These are phyloP conservation scores for Neonectria punicea DNA, from an alignment of 2,329 filamentous ascomycete species.

Conservation along the genomic window DNA sequence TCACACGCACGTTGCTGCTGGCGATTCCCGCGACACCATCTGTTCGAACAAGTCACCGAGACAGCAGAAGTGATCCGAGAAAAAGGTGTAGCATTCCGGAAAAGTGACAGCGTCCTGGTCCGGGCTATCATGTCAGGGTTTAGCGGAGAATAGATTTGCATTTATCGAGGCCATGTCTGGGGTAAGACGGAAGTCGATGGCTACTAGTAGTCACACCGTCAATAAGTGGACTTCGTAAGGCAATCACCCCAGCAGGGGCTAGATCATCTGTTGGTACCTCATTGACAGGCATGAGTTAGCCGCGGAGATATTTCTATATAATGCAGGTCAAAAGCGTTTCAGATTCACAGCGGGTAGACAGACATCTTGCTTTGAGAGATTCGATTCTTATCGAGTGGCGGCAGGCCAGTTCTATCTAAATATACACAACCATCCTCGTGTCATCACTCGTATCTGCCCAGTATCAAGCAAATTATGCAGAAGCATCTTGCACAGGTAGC, in stretches of 20 bases:
- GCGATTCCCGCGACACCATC: background rate
- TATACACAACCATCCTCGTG: slow-evolving; percentile 42
- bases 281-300: too few relatives aligned
- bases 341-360: too few relatives aligned
- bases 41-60: background rate
- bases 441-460: slow-evolving; percentile 43
- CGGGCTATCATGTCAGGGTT: slow-evolving; percentile 19
- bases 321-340: too few relatives aligned
- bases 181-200: background rate
- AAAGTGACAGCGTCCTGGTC: slow-evolving; percentile 1
- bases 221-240: background rate
- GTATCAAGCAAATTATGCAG: slow-evolving; percentile 39
- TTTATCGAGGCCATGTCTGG: background rate
- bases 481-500: slow-evolving; percentile 28
- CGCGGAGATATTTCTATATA: background rate
- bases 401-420: slow-evolving; percentile 44
- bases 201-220: background rate
- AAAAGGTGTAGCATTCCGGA: slow-evolving; percentile 2
- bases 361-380: slow-evolving; percentile 21
- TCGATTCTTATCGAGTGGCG: slow-evolving; percentile 39
- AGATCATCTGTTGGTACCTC: background rate
- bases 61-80: background rate
- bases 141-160: background rate
- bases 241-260: background rate
- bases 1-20: slow-evolving; percentile 8